Evolutionary conservation across 2,329 filamentous ascomycete species (phyloP), one percentile per base, ranked within the genome.

Genomic region (Xylariaceae sp.): DNA sequence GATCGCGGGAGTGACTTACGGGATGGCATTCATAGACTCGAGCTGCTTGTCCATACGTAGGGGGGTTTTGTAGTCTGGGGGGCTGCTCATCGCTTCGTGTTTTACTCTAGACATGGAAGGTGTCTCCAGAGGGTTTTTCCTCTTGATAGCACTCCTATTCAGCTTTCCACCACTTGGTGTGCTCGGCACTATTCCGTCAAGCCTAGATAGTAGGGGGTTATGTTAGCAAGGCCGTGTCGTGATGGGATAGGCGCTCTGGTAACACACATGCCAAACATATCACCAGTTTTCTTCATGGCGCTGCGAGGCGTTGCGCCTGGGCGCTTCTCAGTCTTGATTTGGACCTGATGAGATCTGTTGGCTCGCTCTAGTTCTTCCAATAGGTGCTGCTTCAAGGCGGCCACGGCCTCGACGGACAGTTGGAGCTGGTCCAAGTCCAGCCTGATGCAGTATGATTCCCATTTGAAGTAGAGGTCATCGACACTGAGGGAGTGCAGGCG

Each of bases 391-490:
- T 96, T 96, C 72, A 99, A 88, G 57, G 86, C 84, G 49, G 88
- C 83, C 51, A 90, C 83, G 0, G 83, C 88, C 44, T 88, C 83
- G 48, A 95, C 79, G 52, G 88, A 84, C 62, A 90, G 76, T 61
- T 81, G 86, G 62, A 87, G 86, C 59, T 91, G 88, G 58, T 95
- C 90, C 52, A 85, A 78, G 23, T 92, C 90, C 87, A 97, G 92
- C 75, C 93, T 96, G 72, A 99, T 88, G 74, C 89, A 92, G 80
- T 97, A 97, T 0, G 92, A 93, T 74, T 99, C 94, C 94, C 94
- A 99, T 81, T 97, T 97, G 84, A 91, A 97, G 75, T 91, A 97
- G 30, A 97, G 80, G 72, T 97, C 94, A 73, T 97, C 87, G 39
- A 87, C 81, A 13, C 86, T 84, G 62, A 97, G 82, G 52, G 85